Evolutionary conservation across 1,284 basidiomycete genomes (phyloP), one percentile per base, ranked within the genome.

Genomic region (Rhodofomes roseus): DNA sequence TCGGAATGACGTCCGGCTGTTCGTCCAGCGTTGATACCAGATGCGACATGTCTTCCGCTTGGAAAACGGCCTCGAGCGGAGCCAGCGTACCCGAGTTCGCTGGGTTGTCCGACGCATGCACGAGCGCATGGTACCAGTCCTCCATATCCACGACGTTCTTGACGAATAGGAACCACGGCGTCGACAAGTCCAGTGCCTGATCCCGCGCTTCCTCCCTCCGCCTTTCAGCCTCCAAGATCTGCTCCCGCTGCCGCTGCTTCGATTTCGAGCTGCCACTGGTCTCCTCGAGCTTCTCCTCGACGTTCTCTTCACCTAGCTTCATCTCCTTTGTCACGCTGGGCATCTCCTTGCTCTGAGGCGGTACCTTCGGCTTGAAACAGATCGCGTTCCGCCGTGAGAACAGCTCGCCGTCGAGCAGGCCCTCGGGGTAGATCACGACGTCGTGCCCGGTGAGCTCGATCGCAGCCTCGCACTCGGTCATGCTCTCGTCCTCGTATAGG

Each of bases 1-100:
- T 92, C 1, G 95, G 95, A 60, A 98, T 95, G 53, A 95, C 91
- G 71, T 98, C 96, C 2, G 95, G 92, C 68, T 95, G 89, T 63
- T 89, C 88, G 77, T 98, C 96, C 61, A 99, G 82, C 1, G 88
- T 92, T 14, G 87, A 77, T 54, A 98, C 88, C 37, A 99, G 82
- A 63, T 84, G 79, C 52, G 85, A 81, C 94, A 98, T 97, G 73
- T 97, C 93, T 5, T 80, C 74, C 2, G 85, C 78, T 55, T 82
- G 79, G 76, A 95, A 98, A 31, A 96, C 81, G 25, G 80, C 73
- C 55, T 73, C 77, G 54, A 87, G 78, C 4, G 87, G 84, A 4
- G 72, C 69, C 25, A 89, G 80, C 4, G 79, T 83, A 1, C 80
- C 81, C 20, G 77, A 81, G 65, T 83, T 81, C 11, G 84, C 72